Conservation (phyloP, 768 basidiomycete species). For the Dentipellis fragilis region DNA sequence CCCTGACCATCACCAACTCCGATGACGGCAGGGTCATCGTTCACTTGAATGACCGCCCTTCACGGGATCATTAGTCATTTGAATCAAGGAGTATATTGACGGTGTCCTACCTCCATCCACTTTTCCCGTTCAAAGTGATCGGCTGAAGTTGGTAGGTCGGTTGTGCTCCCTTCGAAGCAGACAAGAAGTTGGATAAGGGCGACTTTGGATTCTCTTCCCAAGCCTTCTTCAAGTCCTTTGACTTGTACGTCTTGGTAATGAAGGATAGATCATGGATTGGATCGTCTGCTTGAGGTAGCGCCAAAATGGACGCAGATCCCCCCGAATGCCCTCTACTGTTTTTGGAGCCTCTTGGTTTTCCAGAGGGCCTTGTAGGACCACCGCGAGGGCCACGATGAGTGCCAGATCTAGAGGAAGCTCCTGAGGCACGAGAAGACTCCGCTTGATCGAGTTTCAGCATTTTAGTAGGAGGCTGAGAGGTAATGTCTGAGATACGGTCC, state of each 20-base stretch:
- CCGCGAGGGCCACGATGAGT: not conserved
- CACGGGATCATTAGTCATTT: too few species aligned
- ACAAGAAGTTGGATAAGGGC: slow-evolving; percentile 33
- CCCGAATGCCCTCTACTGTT: not conserved
- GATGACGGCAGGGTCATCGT: slow-evolving; percentile 25
- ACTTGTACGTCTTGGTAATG: slow-evolving; percentile 20
- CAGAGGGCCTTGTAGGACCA: not conserved
- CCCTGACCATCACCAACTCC: slow-evolving; percentile 52
- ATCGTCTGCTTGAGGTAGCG: slow-evolving; percentile 6
- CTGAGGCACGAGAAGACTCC: slow-evolving; percentile 4
- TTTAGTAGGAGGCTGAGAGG: slow-evolving; percentile 1
- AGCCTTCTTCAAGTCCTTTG: slow-evolving; percentile 19
- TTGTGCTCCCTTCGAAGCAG: slow-evolving; percentile 8
- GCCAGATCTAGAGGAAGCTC: slow-evolving; percentile 3
- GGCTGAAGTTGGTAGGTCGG: slow-evolving; percentile 21
- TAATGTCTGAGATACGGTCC: not conserved
- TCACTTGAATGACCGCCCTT: slow-evolving; percentile 9
- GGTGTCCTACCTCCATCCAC: slow-evolving; percentile 36
- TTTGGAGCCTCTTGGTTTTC: not conserved
- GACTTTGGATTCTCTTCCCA: slow-evolving; percentile 41
- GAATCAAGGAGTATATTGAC: not conserved
- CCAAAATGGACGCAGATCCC: slow-evolving; percentile 3
- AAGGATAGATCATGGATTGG: slow-evolving; percentile 27
- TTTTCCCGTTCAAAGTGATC: slow-evolving; percentile 20
- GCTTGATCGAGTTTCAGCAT: not conserved